These are phyloP conservation scores for Phellopilus nigrolimitatus DNA, from an alignment of 1,284 basidiomycete species.

Conservation along the genomic window DNA sequence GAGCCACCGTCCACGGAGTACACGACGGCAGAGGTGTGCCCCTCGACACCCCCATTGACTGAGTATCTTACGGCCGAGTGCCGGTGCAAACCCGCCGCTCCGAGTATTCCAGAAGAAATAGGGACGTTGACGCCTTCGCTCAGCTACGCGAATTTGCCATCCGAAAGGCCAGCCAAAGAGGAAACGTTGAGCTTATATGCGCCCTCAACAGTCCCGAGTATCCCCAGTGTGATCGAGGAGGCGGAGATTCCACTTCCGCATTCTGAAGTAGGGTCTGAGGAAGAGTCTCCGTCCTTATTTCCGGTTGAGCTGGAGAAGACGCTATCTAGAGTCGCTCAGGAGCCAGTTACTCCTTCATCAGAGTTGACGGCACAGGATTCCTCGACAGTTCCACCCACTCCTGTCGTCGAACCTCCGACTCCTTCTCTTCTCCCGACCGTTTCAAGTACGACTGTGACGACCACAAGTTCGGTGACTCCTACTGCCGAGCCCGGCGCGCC, in stretches of 20 bases:
- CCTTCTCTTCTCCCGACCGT: conserved; percentile 6
- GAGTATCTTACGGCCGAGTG: conserved; percentile 33
- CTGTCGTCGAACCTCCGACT: neutral
- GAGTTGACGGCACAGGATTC: conserved; percentile 2
- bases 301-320: neutral
- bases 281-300: neutral
- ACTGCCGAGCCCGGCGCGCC: conserved; percentile 10
- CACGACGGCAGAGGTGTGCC: conserved; percentile 45
- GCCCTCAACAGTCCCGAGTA: conserved; percentile 20
- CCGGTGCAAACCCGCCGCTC: conserved; percentile 19
- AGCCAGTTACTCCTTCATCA: conserved; percentile 6
- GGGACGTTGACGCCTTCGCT: conserved; percentile 12
- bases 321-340: neutral
- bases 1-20: conserved; percentile 44
- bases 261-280: conserved; percentile 5
- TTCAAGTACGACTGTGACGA: conserved; percentile 8
- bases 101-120: conserved; percentile 3
- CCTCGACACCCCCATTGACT: conserved; percentile 34
- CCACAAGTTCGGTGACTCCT: conserved; percentile 13
- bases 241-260: conserved; percentile 11
- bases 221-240: conserved; percentile 15
- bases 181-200: conserved; percentile 17
- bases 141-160: conserved; percentile 8
- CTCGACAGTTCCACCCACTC: conserved; percentile 4
- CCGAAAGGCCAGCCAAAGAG: conserved; percentile 7